Base-by-base conservation (phyloP, 169 alveolate genomes). In the Eimeria tenella region DNA sequence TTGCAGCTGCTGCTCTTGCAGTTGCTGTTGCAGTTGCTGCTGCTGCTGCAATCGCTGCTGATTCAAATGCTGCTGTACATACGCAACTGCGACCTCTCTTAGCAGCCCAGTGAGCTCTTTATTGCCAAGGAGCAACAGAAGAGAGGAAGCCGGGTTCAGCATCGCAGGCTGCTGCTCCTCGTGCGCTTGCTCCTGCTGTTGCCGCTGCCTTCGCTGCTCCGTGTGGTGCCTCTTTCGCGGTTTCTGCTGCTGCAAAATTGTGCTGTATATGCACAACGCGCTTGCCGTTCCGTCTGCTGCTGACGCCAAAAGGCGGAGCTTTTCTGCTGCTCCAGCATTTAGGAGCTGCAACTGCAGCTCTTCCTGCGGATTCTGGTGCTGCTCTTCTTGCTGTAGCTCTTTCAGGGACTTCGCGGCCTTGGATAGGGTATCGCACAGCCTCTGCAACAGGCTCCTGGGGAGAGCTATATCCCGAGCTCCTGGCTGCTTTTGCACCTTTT, bases 221-320 rank as follows among this genome's bases (percentile, higher is more conserved):
- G 1, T 11, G 15, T 74, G 84, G 56, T 74, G 84, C 84, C 13
- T 42, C 56, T 13, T 42, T 74, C 23, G 84, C 84, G 31, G 88
- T 65, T 52, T 62, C 68, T 79, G 88, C 68, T 79, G 88, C 88
- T 79, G 88, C 70, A 11, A 8, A 7, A 73, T 73, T 42, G 83
- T 73, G 60, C 50, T 73, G 83, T 73, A 73, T 21, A 73, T 73
- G 23, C 83, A 73, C 83, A 73, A 42, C 21, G 83, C 52, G 83
- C 83, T 73, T 15, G 83, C 52, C 21, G 23, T 9, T 7, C 60
- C 83, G 56, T 73, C 83, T 23, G 25, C 83, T 25, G 83, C 83
- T 21, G 83, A 68, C 3, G 77, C 77, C 42, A 68, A 10, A 21
- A 68, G 77, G 31, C 77, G 77, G 11, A 68, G 10, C 15, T 21